Base-by-base conservation (phyloP, 2,329 filamentous ascomycete genomes). In the Pseudopithomyces maydicus region DNA sequence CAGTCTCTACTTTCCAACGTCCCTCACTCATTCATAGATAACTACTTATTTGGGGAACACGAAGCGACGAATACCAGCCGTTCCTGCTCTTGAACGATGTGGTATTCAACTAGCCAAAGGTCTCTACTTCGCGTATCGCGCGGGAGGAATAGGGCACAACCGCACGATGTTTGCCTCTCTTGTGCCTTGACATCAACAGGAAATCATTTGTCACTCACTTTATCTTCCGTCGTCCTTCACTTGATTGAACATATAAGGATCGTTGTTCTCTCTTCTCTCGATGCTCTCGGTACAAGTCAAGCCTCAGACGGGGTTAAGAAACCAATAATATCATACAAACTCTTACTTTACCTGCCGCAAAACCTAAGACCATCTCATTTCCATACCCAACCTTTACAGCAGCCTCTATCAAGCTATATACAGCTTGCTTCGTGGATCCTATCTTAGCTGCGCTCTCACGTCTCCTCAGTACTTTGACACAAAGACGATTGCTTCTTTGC, bases 111-210 rank as follows among this genome's bases (percentile, higher is more conserved):
- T 49, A 49, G 17, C 23, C 17, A 15, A 43, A 38, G 38, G 23
- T 36, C 48, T 35, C 38, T 20, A n/a, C 38, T 42, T 51, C 48
- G 48, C 48, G 22, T 36, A 51, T 17, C 32, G 36, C 48, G 48
- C 20, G 6, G 38, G n/a, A 42, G 48, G 48, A 51, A 51, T 42
- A 51, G 48, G 48, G 48, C 48, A 51, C 36, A 26, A 15, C n/a
- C 7, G 20, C 48, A 33, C 17, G 38, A 42, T 51, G 48, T 15
- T 51, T 26, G 48, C 48, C 38, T 26, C n/a, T 41, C 36, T 19
- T 26, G 33, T 14, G 48, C 48, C 14, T 51, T 23, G 42, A 26
- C 12, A 17, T 22, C 15, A 23, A 41, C 12, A 11, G 33, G 33
- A 11, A n/a, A 26, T 26, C 20, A 47, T 17, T 43, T 38, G 19